These are phyloP conservation scores for Suillus fuscotomentosus DNA, from an alignment of 768 basidiomycete species.

Conservation along the genomic window DNA sequence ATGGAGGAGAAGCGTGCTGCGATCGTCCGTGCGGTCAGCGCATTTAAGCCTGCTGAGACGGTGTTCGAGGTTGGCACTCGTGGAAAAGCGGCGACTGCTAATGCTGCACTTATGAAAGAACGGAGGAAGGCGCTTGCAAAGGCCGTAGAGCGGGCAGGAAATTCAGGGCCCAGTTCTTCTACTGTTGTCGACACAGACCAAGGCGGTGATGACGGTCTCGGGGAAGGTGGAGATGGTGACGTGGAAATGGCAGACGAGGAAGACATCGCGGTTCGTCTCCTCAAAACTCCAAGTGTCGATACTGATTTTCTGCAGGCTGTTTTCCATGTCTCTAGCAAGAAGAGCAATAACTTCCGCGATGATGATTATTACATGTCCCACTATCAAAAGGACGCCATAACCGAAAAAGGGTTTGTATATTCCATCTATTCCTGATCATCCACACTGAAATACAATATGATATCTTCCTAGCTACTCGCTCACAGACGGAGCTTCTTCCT, in stretches of 20 bases:
- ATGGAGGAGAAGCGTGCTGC: conserved; percentile 50
- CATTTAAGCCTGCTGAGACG: conserved; percentile 86
- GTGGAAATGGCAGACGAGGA: conserved; percentile 78
- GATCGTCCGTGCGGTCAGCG: conserved; percentile 71
- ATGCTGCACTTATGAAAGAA: conserved; percentile 82
- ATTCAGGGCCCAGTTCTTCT: conserved; percentile 28
- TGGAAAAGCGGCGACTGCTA: conserved; percentile 54
- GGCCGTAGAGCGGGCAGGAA: conserved; percentile 50
- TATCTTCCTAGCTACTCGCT: conserved; percentile 71
- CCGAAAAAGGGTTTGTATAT: conserved; percentile 83
- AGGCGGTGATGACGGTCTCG: conserved; percentile 29
- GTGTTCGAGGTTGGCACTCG: conserved; percentile 87
- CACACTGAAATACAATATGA: neutral
- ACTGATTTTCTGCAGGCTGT: conserved; percentile 48
- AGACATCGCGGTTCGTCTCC: conserved; percentile 61
- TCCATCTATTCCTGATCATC: neutral
- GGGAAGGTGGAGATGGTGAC: conserved; percentile 25
- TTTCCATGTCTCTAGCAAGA: conserved; percentile 55
- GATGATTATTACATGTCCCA: conserved; percentile 91
- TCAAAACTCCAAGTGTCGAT: neutral
- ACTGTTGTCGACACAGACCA: conserved; percentile 32
- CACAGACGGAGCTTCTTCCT: conserved; percentile 81
- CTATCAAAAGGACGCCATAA: conserved; percentile 80
- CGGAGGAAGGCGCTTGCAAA: conserved; percentile 75
- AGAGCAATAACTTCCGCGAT: conserved; percentile 60